Conservation (phyloP, 805 yeast genomes). For the Ogataea pignaliae region DNA sequence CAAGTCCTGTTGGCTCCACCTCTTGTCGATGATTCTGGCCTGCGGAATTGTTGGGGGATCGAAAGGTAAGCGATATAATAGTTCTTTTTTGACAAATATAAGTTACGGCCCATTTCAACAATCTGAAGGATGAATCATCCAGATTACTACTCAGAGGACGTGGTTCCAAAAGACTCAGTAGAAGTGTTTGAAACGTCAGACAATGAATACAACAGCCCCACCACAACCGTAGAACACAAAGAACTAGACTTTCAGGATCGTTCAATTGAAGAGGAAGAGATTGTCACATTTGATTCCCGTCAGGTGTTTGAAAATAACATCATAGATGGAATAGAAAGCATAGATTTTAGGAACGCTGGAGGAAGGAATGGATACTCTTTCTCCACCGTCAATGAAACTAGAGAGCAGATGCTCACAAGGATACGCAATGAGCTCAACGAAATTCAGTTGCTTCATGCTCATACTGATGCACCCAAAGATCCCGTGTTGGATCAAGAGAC, state of each 20-base stretch:
- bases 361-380: not conserved
- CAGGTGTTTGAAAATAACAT: slow-evolving; percentile 2
- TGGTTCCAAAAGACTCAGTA: slow-evolving; percentile 14
- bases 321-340: not conserved
- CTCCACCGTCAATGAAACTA: not conserved
- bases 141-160: slow-evolving; percentile 26
- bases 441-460: not conserved
- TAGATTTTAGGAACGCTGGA: not conserved
- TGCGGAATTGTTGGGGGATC: too few species aligned
- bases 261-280: not conserved
- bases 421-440: slow-evolving; percentile 2
- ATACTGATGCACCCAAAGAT: slow-evolving; percentile 2
- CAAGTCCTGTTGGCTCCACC: too few species aligned
- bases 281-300: slow-evolving; percentile 1
- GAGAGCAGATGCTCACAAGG: not conserved
- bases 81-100: too few species aligned
- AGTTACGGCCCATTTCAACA: too few species aligned
- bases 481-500: not conserved
- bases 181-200: slow-evolving; percentile 20
- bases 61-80: too few species aligned
- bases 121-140: not conserved
- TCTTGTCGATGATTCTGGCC: too few species aligned
- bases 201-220: slow-evolving; percentile 1
- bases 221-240: not conserved
- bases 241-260: not conserved